These are phyloP conservation scores for Scolecobasidium constrictum DNA, from an alignment of 2,329 filamentous ascomycete species.

Conservation along the genomic window DNA sequence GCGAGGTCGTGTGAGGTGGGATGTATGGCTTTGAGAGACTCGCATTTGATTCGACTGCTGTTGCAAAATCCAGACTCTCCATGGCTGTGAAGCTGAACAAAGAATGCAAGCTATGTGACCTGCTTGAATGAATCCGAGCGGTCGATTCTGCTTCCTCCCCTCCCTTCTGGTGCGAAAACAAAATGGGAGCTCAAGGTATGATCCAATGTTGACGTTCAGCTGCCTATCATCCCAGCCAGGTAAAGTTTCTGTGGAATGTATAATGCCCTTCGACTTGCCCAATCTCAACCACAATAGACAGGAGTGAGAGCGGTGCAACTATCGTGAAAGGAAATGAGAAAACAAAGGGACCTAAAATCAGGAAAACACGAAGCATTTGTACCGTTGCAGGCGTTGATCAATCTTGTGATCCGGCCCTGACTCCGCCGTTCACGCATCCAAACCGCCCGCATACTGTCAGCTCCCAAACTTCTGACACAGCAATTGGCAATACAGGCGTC, in stretches of 20 bases:
- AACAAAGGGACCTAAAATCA: neutral
- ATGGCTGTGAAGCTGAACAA: too few species aligned
- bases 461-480: neutral
- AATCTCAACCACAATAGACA: too few species aligned
- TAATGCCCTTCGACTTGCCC: too few species aligned
- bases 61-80: neutral
- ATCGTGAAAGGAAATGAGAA: neutral
- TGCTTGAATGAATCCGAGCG: too few species aligned
- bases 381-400: neutral
- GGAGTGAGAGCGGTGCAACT: too few species aligned
- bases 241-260: neutral
- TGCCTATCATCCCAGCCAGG: too few species aligned
- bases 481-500: neutral
- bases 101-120: too few species aligned
- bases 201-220: too few species aligned
- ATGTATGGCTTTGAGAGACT: neutral
- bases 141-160: too few species aligned
- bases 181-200: neutral
- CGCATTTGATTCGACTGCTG: neutral
- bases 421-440: too few species aligned
- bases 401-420: too few species aligned
- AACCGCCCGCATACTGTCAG: neutral
- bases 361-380: slow-evolving; percentile 1
- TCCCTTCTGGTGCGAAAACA: neutral
- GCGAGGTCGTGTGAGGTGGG: neutral